Evolutionary conservation across 2,329 filamentous ascomycete species (phyloP).

Genomic region (Emmonsiellopsis sp.): DNA sequence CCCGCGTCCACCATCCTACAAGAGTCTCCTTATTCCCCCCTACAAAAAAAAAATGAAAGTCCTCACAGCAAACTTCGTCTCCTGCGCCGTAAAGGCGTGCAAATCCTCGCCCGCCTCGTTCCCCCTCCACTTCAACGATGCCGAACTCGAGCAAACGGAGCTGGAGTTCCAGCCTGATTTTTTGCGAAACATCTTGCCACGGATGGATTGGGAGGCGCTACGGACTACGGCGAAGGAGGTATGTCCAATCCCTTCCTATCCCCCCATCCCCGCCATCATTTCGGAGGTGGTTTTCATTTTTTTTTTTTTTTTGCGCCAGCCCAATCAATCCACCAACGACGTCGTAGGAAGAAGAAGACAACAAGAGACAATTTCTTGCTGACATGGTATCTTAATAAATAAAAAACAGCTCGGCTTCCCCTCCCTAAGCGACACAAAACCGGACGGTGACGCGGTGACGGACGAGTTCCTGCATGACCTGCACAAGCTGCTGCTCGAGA

Average conservation of each 20-base stretch:
- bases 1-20: neutral
- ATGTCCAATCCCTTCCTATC: slow-evolving; percentile 2
- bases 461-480: slow-evolving; percentile 66
- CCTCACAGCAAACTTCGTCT: slow-evolving; percentile 90
- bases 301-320: neutral
- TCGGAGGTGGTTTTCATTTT: too few relatives aligned
- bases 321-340: too few relatives aligned
- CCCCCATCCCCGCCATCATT: neutral
- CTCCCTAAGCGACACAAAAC: slow-evolving; percentile 55
- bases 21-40: neutral
- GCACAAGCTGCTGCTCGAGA: slow-evolving; percentile 77
- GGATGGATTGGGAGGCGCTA: slow-evolving; percentile 81
- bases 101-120: slow-evolving; percentile 71
- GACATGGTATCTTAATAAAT: neutral
- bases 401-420: slow-evolving; percentile 64
- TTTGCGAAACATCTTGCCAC: slow-evolving; percentile 72
- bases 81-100: slow-evolving; percentile 92
- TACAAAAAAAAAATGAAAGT: slow-evolving; percentile 68
- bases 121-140: slow-evolving; percentile 85
- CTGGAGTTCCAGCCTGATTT: slow-evolving; percentile 72
- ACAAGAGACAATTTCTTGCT: too few relatives aligned
- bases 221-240: slow-evolving; percentile 61
- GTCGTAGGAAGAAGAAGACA: too few relatives aligned
- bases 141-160: slow-evolving; percentile 77
- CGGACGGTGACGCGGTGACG: slow-evolving; percentile 50